These are phyloP conservation scores for Suhomyces chickasaworum DNA, from an alignment of 1,139 yeast species.

Conservation along the genomic window DNA sequence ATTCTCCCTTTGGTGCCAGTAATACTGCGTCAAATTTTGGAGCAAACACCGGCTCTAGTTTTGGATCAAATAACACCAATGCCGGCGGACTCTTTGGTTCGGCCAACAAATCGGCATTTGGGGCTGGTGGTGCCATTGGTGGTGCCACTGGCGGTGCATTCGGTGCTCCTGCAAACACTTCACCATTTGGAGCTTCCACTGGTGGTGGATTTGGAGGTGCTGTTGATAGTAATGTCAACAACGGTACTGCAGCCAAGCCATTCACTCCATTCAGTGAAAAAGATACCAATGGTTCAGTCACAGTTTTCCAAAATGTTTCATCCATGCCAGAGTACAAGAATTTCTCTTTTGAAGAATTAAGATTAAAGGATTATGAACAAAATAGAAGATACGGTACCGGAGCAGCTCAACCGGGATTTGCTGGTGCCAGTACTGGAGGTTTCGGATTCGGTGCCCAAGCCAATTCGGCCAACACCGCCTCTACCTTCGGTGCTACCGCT, in stretches of 20 bases:
- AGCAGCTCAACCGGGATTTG: slow-evolving; percentile 14
- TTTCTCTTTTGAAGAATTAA: slow-evolving; percentile 82
- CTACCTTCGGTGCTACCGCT: slow-evolving; percentile 27
- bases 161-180: slow-evolving; percentile 23
- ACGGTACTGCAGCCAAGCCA: slow-evolving; percentile 76
- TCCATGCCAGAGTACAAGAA: slow-evolving; percentile 90
- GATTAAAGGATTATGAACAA: slow-evolving; percentile 85
- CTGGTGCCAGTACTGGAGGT: slow-evolving; percentile 18
- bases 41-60: slow-evolving; percentile 21
- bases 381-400: slow-evolving; percentile 62
- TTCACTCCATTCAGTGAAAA: slow-evolving; percentile 69
- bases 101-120: slow-evolving; percentile 28
- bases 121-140: too few species aligned
- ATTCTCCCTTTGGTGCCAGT: slow-evolving; percentile 22
- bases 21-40: slow-evolving; percentile 23
- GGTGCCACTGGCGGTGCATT: slow-evolving; percentile 17
- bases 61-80: slow-evolving; percentile 18
- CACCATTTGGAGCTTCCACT: slow-evolving; percentile 31
- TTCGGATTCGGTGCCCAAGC: slow-evolving; percentile 28
- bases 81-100: slow-evolving; percentile 27
- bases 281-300: slow-evolving; percentile 63
- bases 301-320: slow-evolving; percentile 70
- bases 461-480: slow-evolving; percentile 20
- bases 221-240: slow-evolving; percentile 42
- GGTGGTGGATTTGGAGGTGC: slow-evolving; percentile 35